phyloP scores from a whole-genome alignment of 768 basidiomycete species.

The Naganishia vaughanmartiniae region DNA sequence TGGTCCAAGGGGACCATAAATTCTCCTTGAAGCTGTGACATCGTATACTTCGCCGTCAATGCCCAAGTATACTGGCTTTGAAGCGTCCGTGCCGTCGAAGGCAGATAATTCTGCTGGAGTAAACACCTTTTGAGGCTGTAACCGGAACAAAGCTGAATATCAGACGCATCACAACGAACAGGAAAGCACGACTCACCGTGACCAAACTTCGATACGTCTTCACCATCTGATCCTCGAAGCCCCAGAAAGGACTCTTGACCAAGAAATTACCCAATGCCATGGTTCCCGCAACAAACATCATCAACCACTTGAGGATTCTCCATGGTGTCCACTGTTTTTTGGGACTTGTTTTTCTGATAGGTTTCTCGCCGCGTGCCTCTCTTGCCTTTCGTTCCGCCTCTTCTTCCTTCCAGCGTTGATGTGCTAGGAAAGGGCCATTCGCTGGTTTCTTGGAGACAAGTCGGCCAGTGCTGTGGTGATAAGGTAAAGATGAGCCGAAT shows the following conservation, averaged over 20 bases:
- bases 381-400: constrained; percentile 62
- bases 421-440: constrained; percentile 78
- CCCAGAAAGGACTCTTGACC: constrained; percentile 83
- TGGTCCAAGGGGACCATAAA: constrained; percentile 80
- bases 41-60: constrained; percentile 92
- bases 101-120: constrained; percentile 66
- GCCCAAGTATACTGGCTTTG: constrained; percentile 76
- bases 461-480: constrained; percentile 58
- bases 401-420: constrained; percentile 56
- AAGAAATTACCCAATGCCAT: constrained; percentile 65
- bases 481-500: background rate
- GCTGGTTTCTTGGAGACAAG: constrained; percentile 77
- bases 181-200: constrained; percentile 8
- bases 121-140: constrained; percentile 53
- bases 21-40: constrained; percentile 69
- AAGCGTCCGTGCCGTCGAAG: constrained; percentile 68
- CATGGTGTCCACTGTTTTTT: constrained; percentile 51
- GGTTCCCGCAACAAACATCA: constrained; percentile 57
- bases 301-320: constrained; percentile 60
- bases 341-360: constrained; percentile 63
- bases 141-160: background rate
- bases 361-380: constrained; percentile 67
- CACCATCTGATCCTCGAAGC: constrained; percentile 66
- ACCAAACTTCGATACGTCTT: constrained; percentile 52
- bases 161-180: background rate